Evolutionary conservation across 176 grass and related monocot genomes (phyloP), one percentile per base, ranked within the genome.

Genomic region (Avena insularis): DNA sequence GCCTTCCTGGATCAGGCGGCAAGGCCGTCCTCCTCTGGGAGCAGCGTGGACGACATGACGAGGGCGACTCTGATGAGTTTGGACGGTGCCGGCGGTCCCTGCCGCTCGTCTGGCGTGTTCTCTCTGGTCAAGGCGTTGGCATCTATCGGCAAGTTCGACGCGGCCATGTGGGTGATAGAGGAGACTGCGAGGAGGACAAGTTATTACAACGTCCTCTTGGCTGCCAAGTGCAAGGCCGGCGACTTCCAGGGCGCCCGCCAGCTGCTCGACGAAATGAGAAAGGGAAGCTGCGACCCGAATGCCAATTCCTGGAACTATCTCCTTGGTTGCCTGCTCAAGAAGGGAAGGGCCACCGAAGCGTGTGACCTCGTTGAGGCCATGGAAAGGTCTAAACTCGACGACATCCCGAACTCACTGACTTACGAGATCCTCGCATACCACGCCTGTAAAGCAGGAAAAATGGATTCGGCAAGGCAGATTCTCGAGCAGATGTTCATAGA

Each of bases 261-360:
- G 29, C 16, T 98, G 90, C 86, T 98, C 84, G 93, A 95, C 43
- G 90, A 92, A 94, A 95, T 95, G 92, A 85, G 86, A 51, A 89
- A 38, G 72, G 80, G 69, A n/a, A 90, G 84, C 49, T 94, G 87
- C 50, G 86, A 78, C 83, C 96, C 92, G 2, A 91, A 94, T 60
- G 77, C 85, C 8, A 92, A 91, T 48, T 94, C 96, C 79, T 98
- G 90, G 82, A 98, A 94, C 83, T 95, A 95, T 64, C 89, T 95
- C 61, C 88, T 98, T 0, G 91, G 93, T 14, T 94, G 91, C 88
- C 75, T 98, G 46, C 91, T 95, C 25, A 98, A 94, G 71, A 85
- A 86, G 4, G 90, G 84, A 20, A 93, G 91, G 79, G 79, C 82
- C 16, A 77, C 82, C 6, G 91, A 98, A 87, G 90, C 64, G 3